Evolutionary conservation across 1,284 basidiomycete genomes (phyloP).

Genomic region (Schizopora paradoxa): DNA sequence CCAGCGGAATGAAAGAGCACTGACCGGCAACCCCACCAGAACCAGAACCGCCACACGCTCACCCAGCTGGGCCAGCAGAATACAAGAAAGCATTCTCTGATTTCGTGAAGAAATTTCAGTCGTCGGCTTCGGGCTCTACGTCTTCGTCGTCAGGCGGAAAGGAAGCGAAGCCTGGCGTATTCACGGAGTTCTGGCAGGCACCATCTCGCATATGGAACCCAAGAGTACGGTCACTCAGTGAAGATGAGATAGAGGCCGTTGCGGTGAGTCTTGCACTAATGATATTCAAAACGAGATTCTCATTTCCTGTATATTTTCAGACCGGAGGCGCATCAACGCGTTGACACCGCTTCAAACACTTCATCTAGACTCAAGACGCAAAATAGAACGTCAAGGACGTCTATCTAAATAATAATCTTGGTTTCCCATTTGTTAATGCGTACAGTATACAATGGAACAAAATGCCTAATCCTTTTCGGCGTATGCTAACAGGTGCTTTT

Average conservation of each 20-base stretch:
- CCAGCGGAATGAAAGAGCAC: too few species aligned
- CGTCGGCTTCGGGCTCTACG: constrained; percentile 26
- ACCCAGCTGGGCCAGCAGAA: constrained; percentile 73
- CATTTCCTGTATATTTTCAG: neutral
- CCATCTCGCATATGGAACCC: constrained; percentile 67
- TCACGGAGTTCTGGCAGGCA: constrained; percentile 75
- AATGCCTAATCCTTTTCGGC: constrained; percentile 84
- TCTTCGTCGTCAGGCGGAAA: constrained; percentile 21
- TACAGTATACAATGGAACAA: constrained; percentile 6
- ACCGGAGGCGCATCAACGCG: neutral
- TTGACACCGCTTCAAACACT: neutral
- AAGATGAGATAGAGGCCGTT: constrained; percentile 75
- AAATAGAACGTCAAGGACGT: constrained; percentile 6
- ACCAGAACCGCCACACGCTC: constrained; percentile 56
- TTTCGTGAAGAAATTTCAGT: constrained; percentile 49
- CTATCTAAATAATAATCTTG: constrained; percentile 1
- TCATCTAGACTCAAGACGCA: constrained; percentile 7
- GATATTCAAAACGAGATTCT: too few species aligned
- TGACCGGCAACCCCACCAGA: too few species aligned
- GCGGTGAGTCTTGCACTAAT: too few species aligned
- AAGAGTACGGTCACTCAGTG: constrained; percentile 47
- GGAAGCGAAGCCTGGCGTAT: constrained; percentile 34
- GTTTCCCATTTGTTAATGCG: neutral
- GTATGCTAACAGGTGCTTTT: constrained; percentile 81
- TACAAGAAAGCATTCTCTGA: constrained; percentile 57